Conservation (phyloP, 495 filamentous ascomycete genomes). For the Platismatia glauca region DNA sequence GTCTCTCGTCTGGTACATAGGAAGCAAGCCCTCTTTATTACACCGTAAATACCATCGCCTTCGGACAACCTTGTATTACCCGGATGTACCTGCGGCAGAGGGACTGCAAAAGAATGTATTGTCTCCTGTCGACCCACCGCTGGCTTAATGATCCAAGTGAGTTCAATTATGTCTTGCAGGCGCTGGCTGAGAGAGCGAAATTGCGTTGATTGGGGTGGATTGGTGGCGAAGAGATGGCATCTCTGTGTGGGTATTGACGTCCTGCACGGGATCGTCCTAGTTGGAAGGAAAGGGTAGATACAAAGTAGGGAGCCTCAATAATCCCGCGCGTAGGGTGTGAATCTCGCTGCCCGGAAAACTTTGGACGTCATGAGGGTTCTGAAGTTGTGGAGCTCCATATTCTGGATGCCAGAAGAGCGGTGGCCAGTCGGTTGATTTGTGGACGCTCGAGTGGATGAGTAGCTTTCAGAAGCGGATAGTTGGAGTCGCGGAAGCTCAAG, state of each 20-base stretch:
- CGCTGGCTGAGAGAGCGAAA: background rate
- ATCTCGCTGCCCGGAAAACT: background rate
- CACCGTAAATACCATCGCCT: too few species aligned
- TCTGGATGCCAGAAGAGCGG: background rate
- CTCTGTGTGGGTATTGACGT: background rate
- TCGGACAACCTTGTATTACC: too few species aligned
- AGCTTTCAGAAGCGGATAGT: background rate
- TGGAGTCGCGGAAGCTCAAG: background rate
- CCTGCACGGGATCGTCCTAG: background rate
- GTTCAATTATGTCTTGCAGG: too few species aligned
- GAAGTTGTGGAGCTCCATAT: background rate
- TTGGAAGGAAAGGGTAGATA: background rate
- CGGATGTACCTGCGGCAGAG: too few species aligned
- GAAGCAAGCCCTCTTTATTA: too few species aligned
- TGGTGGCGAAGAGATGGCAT: too few species aligned
- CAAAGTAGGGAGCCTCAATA: too few species aligned
- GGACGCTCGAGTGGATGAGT: background rate
- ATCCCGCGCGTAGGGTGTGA: too few species aligned
- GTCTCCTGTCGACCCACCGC: too few species aligned
- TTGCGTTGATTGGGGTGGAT: background rate
- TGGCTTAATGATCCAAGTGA: too few species aligned
- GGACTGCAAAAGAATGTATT: too few species aligned
- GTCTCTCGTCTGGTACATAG: too few species aligned
- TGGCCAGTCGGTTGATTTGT: background rate
- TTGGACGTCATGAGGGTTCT: background rate